A percentile compares a stretch with the other conserved stretches of the same genome.
These are phyloP conservation scores for Pneumocystis carinii DNA, from an alignment of 1,139 yeast genomes.

Conservation along the genomic window DNA sequence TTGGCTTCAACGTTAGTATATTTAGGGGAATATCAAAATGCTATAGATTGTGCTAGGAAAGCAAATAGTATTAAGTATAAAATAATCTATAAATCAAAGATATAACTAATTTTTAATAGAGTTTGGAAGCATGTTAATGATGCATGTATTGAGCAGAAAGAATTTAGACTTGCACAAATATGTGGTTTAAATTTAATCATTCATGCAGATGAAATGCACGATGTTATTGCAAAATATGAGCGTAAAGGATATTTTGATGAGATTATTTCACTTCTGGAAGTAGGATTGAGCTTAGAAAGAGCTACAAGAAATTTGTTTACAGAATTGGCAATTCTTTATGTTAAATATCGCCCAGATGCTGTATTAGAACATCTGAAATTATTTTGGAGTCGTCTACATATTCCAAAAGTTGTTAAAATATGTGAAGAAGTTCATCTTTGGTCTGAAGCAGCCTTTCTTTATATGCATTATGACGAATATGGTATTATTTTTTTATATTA, in stretches of 20 bases:
- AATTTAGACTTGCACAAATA: conserved; percentile 92
- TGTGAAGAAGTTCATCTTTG: conserved; percentile 89
- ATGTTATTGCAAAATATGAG: conserved; percentile 75
- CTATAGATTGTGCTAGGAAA: conserved; percentile 97
- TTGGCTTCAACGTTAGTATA: conserved; percentile 89
- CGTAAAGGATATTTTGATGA: conserved; percentile 83
- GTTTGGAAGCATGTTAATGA: conserved; percentile 97
- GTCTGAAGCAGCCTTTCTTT: conserved; percentile 90
- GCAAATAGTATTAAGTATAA: conserved; percentile 63
- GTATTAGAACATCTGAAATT: conserved; percentile 93
- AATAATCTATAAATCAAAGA: not conserved
- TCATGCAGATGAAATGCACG: conserved; percentile 94
- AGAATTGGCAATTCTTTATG: conserved; percentile 77
- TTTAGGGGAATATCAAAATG: conserved; percentile 83
- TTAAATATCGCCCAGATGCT: conserved; percentile 79
- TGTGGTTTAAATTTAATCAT: conserved; percentile 95
- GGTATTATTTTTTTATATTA: conserved; percentile 94
- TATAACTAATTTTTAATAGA: not conserved
- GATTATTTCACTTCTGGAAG: conserved; percentile 80
- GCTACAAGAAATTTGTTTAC: conserved; percentile 99
- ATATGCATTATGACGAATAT: conserved; percentile 98
- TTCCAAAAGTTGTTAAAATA: conserved; percentile 91
- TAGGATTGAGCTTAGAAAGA: conserved; percentile 90
- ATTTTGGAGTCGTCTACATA: conserved; percentile 96
- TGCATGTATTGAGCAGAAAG: conserved; percentile 91